phyloP scores from a whole-genome alignment of 306 rosid genomes.

The Quercus dentata region DNA sequence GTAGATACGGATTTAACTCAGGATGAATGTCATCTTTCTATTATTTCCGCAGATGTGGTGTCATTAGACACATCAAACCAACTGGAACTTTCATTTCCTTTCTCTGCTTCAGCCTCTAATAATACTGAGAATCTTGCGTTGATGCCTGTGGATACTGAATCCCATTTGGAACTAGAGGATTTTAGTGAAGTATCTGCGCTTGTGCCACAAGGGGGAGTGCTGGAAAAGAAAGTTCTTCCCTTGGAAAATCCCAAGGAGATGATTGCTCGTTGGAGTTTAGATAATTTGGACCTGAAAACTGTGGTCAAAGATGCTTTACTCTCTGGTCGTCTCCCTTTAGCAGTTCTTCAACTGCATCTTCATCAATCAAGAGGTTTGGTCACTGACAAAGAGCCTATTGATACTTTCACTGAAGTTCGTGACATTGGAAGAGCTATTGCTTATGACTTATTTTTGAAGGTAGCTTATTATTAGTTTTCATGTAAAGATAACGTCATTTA shows the following conservation, averaged over 20 bases:
- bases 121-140: slow-evolving; percentile 53
- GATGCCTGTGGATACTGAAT: slow-evolving; percentile 43
- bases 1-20: slow-evolving; percentile 39
- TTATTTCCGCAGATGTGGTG: slow-evolving; percentile 42
- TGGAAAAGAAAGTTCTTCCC: slow-evolving; percentile 49
- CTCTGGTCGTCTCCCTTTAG: slow-evolving; percentile 95
- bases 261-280: slow-evolving; percentile 95
- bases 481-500: slow-evolving; percentile 17
- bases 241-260: slow-evolving; percentile 84
- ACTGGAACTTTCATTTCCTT: slow-evolving; percentile 51
- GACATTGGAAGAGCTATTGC: slow-evolving; percentile 97
- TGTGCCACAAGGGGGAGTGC: slow-evolving; percentile 39
- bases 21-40: slow-evolving; percentile 55
- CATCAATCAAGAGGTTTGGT: slow-evolving; percentile 58
- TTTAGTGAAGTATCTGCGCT: slow-evolving; percentile 46
- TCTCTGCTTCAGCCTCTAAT: slow-evolving; percentile 30
- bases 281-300: slow-evolving; percentile 75
- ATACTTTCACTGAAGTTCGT: slow-evolving; percentile 83
- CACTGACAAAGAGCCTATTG: slow-evolving; percentile 65
- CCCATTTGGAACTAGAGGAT: slow-evolving; percentile 49
- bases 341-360: slow-evolving; percentile 95
- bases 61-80: slow-evolving; percentile 47
- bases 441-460: slow-evolving; percentile 95
- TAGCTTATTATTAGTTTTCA: slow-evolving; percentile 31
- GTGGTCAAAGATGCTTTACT: slow-evolving; percentile 93